Base-by-base conservation (phyloP, 2,329 filamentous ascomycete genomes). In the Mycocentrospora acerina region DNA sequence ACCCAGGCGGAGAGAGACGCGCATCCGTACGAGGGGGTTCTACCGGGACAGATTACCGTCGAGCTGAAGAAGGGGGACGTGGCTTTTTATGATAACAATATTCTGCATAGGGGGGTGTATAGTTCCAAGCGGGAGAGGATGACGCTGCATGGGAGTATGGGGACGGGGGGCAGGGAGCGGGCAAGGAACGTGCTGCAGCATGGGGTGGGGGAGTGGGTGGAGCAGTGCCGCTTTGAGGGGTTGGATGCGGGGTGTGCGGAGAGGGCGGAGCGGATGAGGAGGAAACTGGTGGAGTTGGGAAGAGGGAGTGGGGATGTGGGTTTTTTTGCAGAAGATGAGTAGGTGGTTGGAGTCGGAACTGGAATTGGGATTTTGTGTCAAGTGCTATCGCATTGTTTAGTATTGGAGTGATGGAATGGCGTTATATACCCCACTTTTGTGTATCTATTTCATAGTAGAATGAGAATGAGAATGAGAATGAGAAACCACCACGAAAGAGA, bases 21-120 rank as follows among this genome's bases (percentile, higher is more conserved):
- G 1, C 80, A 74, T 14, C 83, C 85, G 0, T 86, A 81, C 55
- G 84, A 83, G 51, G 59, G 70, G 2, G 57, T 71, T 2, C 54
- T 93, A 51, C 81, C 83, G 0, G 80, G 72, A 0, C 83, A 90
- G 71, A 59, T 83, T 11, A 68, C 79, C 3, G 88, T 94, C 12
- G 60, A 72, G 59, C 71, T 94, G 45, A 71, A 78, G 46, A 77
- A 88, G 0, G 89, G 89, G 0, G 89, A 95, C 67, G 81, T 86
- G 12, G 86, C 86, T 28, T 95, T 95, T 57, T 95, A 95, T 62
- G 83, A 95, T 66, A 94, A 90, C 60, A 94, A 95, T 64, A 94
- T 95, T 48, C 64, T 94, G 47, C 86, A 89, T 58, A 72, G 85
- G 4, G 86, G 85, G 2, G 79, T 80, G 18, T 90, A 89, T 63